phyloP scores from a whole-genome alignment of 208 protist genomes.

The Crithidia thermophila region DNA sequence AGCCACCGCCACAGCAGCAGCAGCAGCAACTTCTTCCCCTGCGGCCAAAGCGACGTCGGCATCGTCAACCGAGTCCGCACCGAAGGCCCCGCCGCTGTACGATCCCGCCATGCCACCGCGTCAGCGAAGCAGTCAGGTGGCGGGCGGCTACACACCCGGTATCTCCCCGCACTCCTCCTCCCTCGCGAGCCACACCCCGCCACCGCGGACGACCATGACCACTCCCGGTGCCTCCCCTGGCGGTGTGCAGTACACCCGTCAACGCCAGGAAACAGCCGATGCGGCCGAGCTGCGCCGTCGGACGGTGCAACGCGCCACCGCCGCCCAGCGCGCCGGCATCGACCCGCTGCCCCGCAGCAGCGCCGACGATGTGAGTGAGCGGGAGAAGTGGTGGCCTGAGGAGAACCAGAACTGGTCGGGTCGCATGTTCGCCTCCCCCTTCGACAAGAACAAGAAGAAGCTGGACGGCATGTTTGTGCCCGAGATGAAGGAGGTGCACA shows the following conservation, averaged over 20 bases:
- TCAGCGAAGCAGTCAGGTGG: constrained; percentile 1
- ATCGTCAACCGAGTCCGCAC: neutral
- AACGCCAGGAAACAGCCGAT: constrained; percentile 44
- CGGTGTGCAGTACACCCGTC: constrained; percentile 76
- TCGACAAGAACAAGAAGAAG: constrained; percentile 81
- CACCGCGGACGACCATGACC: constrained; percentile 51
- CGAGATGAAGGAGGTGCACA: constrained; percentile 71
- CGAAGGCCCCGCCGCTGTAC: constrained; percentile 19
- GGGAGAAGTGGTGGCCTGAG: constrained; percentile 65
- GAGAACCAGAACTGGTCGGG: constrained; percentile 76
- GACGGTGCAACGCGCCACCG: constrained; percentile 64
- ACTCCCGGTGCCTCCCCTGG: constrained; percentile 73
- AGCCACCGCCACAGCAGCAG: neutral
- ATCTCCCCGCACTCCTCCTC: constrained; percentile 36
- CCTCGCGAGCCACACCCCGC: constrained; percentile 30
- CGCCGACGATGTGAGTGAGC: constrained; percentile 33
- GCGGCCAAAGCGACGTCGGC: neutral
- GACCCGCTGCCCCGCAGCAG: constrained; percentile 35
- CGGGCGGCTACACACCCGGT: constrained; percentile 14
- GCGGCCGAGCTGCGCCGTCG: constrained; percentile 49
- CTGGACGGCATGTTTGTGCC: constrained; percentile 87
- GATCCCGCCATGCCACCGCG: constrained; percentile 2
- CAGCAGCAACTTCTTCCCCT: neutral
- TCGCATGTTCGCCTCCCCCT: constrained; percentile 67
- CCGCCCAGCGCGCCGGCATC: constrained; percentile 62